These are phyloP conservation scores for Coniferiporia weirii DNA, from an alignment of 1,284 basidiomycete species.

Conservation along the genomic window DNA sequence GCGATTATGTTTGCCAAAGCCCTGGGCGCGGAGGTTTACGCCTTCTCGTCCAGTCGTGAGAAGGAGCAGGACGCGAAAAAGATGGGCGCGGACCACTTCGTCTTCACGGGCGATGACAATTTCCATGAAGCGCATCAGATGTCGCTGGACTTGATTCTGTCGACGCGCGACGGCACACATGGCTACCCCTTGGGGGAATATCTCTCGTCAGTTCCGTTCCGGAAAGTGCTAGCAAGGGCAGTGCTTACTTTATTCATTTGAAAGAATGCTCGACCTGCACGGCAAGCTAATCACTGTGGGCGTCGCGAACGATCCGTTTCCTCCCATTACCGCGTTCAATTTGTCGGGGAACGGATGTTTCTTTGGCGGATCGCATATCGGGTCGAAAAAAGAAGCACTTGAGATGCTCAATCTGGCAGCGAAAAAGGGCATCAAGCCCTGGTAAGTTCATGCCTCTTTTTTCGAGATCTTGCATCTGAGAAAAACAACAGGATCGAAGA, in stretches of 20 bases:
- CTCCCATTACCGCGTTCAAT: not conserved
- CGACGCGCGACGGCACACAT: slow-evolving; percentile 32
- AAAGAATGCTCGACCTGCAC: slow-evolving; percentile 15
- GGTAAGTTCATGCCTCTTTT: not conserved
- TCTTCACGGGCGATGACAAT: slow-evolving; percentile 28
- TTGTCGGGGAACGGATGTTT: slow-evolving; percentile 9
- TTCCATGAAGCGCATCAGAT: slow-evolving; percentile 34
- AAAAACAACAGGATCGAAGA: slow-evolving; percentile 34
- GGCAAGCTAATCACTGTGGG: slow-evolving; percentile 17
- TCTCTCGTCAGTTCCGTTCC: slow-evolving; percentile 35
- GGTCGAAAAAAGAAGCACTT: slow-evolving; percentile 16
- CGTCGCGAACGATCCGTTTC: slow-evolving; percentile 9
- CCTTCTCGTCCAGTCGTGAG: slow-evolving; percentile 43
- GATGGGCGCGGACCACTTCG: slow-evolving; percentile 40
- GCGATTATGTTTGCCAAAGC: slow-evolving; percentile 45
- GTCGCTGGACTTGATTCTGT: slow-evolving; percentile 42
- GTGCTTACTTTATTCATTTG: not conserved
- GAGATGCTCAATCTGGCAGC: slow-evolving; percentile 24
- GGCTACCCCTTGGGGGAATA: slow-evolving; percentile 30
- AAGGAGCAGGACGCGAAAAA: slow-evolving; percentile 42
- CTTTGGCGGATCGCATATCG: slow-evolving; percentile 15
- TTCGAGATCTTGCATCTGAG: not conserved
- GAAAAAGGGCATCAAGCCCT: slow-evolving; percentile 37
- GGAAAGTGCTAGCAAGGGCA: slow-evolving; percentile 18
- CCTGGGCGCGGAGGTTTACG: slow-evolving; percentile 49